Evolutionary conservation across 1,139 yeast species (phyloP), one percentile per base, ranked within the genome.

Genomic region (Geotrichum australiense): DNA sequence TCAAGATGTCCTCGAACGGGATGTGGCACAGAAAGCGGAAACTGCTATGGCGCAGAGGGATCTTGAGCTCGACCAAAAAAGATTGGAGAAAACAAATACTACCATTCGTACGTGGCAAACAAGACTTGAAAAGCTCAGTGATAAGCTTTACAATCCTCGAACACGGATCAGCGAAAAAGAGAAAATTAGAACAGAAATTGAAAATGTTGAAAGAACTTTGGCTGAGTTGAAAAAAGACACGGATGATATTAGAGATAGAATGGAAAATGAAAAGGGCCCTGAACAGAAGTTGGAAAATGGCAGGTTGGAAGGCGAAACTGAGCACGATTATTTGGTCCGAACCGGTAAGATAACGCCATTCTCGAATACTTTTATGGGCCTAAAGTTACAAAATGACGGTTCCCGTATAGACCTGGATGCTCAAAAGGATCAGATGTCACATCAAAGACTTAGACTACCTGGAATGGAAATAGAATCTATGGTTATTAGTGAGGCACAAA

Each of bases 311-410:
- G 83, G 75, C 18, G 98, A 91, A 56, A 64, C 84, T 0, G 85
- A 83, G 53, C 76, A 76, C 45, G 97, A 89, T 42, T 91, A 64
- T 56, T 67, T 91, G 48, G 74, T 91, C 0, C 69, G 98, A 50
- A 89, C 89, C 0, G 99, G 99, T 31, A 80, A 86, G 58, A 78
- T 87, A 45, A 91, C 99, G 0, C 98, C 98, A 0, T 91, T 91
- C 66, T 94, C 96, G 8, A 77, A 76, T 32, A 68, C 76, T 4
- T 84, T 84, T 50, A 59, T 43, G 41, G 41, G 46, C 5, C n/a
- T n/a, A n/a, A n/a, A n/a, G n/a, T n/a, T n/a, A n/a, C n/a, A n/a
- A n/a, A 41, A 61, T 4, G 39, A 62, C 6, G 50, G 48, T 3
- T 43, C 37, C 4, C 21, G 10, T n/a, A 11, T 15, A 2, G 47